Evolutionary conservation across 495 filamentous ascomycete genomes (phyloP), one percentile per base, ranked within the genome.

Genomic region (Thermothielavioides terrestris): DNA sequence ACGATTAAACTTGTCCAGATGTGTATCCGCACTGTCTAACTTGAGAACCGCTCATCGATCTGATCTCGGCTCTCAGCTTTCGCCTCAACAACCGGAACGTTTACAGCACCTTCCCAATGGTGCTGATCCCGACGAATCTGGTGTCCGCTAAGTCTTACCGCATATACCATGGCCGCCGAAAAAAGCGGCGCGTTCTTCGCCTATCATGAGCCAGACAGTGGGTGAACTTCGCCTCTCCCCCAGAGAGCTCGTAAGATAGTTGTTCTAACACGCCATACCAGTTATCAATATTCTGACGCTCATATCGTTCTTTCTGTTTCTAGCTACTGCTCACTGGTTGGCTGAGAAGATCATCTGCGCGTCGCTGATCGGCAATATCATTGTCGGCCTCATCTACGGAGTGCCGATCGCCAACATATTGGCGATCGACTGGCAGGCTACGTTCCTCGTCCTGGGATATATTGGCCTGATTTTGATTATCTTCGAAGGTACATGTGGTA

Each of bases 401-500:
- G 72, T 73, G 0, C 84, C 84, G 0, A 74, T 81, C 0, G 72
- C 57, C 20, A 60, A 69, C 10, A 58, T 61, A 48, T 54, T 73
- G 9, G 40, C 55, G 1, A 62, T 66, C 23, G 71, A 78, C 56
- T 81, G 75, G 74, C 73, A 89, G 62, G 57, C 75, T 3, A 70
- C 72, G 0, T 74, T 88, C 36, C 76, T 83, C 8, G 74, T 82
- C 36, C 59, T 91, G n/a, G 86, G 87, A 0, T 91, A 90, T 58
- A 63, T 91, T 0, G 87, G 88, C 0, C 56, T 92, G 31, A 77
- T 90, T 11, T 64, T 89, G 36, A 66, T 91, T 9, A 84, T 92
- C 2, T 89, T 82, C 59, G 80, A 88, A 67, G 84, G 79, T 73
- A 14, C 4, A 42, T 14, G 25, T 2, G 28, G 0, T 36, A 12